A percentile compares a stretch with the other conserved stretches of the same genome.
Conservation (phyloP, 495 filamentous ascomycete genomes). For the Penicillium goetzii region DNA sequence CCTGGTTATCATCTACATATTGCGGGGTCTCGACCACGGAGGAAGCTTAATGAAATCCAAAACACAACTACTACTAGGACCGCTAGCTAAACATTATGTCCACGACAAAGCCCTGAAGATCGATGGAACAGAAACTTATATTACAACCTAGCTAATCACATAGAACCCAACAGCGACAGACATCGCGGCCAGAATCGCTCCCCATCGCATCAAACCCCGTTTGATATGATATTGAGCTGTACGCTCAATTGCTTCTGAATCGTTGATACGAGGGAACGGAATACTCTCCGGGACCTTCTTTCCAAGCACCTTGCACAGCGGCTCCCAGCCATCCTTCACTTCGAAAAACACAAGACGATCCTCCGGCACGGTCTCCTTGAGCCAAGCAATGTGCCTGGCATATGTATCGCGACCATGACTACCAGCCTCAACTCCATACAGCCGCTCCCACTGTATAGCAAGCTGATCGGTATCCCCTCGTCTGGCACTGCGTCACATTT, state of each 20-base stretch:
- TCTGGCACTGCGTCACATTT: too few species aligned
- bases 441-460: constrained; percentile 18
- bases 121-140: neutral
- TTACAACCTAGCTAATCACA: neutral
- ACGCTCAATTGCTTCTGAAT: constrained; percentile 28
- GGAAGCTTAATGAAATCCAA: too few species aligned
- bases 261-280: constrained; percentile 46
- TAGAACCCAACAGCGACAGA: constrained; percentile 5
- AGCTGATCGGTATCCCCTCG: constrained; percentile 16
- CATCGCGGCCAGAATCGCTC: constrained; percentile 18
- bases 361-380: constrained; percentile 44
- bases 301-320: constrained; percentile 51
- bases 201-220: constrained; percentile 28
- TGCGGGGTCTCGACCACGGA: too few species aligned
- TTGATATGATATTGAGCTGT: constrained; percentile 24
- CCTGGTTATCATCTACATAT: too few species aligned
- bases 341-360: constrained; percentile 49
- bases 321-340: constrained; percentile 54
- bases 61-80: too few species aligned
- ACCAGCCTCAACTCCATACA: constrained; percentile 10
- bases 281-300: constrained; percentile 40
- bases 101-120: neutral
- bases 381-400: constrained; percentile 32
- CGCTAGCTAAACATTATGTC: too few species aligned
- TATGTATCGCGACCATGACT: constrained; percentile 18